A percentile compares a stretch with the other conserved stretches of the same genome.
Evolutionary conservation across 768 basidiomycete species (phyloP).

Genomic region (Butyriboletus loyo): DNA sequence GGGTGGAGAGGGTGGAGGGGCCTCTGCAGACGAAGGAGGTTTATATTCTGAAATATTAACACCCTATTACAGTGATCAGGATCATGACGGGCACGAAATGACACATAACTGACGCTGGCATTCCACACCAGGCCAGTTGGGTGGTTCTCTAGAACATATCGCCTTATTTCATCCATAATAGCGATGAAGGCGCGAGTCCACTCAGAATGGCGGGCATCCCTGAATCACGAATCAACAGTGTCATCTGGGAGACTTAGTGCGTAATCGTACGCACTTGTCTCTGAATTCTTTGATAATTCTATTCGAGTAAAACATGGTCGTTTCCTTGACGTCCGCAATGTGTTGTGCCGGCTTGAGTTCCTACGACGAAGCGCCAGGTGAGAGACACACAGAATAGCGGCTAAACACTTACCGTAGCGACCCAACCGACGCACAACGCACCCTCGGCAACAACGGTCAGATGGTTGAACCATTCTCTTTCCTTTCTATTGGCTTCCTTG

Average conservation of each 20-base stretch:
- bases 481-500: slow-evolving; percentile 78
- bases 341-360: slow-evolving; percentile 79
- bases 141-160: slow-evolving; percentile 83
- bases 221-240: slow-evolving; percentile 31
- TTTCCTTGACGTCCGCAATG: slow-evolving; percentile 81
- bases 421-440: slow-evolving; percentile 81
- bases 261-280: slow-evolving; percentile 64
- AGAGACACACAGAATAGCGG: not conserved
- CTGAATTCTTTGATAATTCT: slow-evolving; percentile 90
- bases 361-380: slow-evolving; percentile 21
- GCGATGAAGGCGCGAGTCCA: slow-evolving; percentile 77
- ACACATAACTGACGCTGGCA: slow-evolving; percentile 49
- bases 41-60: slow-evolving; percentile 55
- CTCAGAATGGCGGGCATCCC: slow-evolving; percentile 82
- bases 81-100: not conserved
- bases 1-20: slow-evolving; percentile 34
- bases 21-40: slow-evolving; percentile 30
- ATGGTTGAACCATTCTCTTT: slow-evolving; percentile 80
- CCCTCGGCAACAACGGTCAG: slow-evolving; percentile 82
- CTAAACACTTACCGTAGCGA: slow-evolving; percentile 61
- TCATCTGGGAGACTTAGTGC: not conserved
- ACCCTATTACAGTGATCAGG: slow-evolving; percentile 41
- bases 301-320: slow-evolving; percentile 84
- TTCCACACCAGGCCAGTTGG: slow-evolving; percentile 91
- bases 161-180: slow-evolving; percentile 73